Conservation (phyloP, 768 basidiomycete genomes). For the Suillus weaverae region DNA sequence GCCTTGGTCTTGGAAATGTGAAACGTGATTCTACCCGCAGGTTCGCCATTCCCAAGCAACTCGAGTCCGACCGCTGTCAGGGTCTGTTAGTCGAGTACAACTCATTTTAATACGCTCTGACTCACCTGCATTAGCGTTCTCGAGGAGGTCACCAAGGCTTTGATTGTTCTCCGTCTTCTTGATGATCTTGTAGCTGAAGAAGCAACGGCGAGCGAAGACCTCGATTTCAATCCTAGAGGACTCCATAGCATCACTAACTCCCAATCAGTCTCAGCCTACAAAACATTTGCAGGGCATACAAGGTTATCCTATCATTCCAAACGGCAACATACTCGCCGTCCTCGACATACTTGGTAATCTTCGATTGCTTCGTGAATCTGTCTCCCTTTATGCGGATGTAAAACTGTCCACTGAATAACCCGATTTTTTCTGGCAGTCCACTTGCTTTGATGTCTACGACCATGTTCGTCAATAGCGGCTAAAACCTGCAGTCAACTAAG, state of each 20-base stretch:
- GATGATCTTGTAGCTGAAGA: conserved; percentile 34
- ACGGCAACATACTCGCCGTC: conserved; percentile 27
- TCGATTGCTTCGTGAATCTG: conserved; percentile 28
- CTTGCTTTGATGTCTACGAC: conserved; percentile 34
- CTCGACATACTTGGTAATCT: conserved; percentile 24
- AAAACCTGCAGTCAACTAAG: background rate
- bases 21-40: conserved; percentile 30
- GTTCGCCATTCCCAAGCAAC: conserved; percentile 31
- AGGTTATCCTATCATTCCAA: conserved; percentile 26
- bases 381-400: conserved; percentile 31
- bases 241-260: conserved; percentile 28
- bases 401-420: conserved; percentile 29
- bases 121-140: conserved; percentile 31
- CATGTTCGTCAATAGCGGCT: background rate
- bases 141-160: conserved; percentile 32
- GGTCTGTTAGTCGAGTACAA: background rate
- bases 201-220: conserved; percentile 32
- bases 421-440: conserved; percentile 33
- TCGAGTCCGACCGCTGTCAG: conserved; percentile 30
- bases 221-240: conserved; percentile 35
- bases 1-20: conserved; percentile 23
- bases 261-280: background rate
- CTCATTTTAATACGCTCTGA: conserved; percentile 5
- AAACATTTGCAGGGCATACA: conserved; percentile 19
- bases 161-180: conserved; percentile 36